phyloP scores from a whole-genome alignment of 495 filamentous ascomycete species.

The Penicillium herquei region DNA sequence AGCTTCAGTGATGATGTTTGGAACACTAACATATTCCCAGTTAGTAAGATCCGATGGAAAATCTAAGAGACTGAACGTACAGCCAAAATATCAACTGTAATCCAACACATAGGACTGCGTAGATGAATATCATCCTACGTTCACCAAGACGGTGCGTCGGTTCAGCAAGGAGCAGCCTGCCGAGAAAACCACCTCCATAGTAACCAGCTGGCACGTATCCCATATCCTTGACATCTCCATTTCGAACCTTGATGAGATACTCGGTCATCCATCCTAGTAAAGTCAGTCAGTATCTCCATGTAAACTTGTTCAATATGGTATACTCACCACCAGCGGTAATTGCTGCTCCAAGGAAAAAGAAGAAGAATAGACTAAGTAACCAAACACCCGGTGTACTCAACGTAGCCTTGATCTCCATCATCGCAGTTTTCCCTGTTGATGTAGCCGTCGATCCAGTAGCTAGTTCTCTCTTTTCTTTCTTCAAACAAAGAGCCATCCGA shows the following conservation, averaged over 20 bases:
- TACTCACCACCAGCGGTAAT: slow-evolving; percentile 29
- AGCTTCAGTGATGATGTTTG: slow-evolving; percentile 34
- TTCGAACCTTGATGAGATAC: slow-evolving; percentile 29
- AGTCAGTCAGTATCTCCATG: not conserved
- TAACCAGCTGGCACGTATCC: slow-evolving; percentile 31
- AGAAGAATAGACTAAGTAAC: slow-evolving; percentile 33
- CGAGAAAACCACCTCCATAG: slow-evolving; percentile 28
- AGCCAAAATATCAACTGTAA: slow-evolving; percentile 35
- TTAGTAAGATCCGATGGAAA: not conserved
- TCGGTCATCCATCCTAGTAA: slow-evolving; percentile 29
- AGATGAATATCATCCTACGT: slow-evolving; percentile 31
- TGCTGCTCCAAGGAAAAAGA: slow-evolving; percentile 30
- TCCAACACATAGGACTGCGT: slow-evolving; percentile 28
- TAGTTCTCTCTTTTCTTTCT: not conserved
- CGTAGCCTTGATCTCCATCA: slow-evolving; percentile 24
- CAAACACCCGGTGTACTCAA: slow-evolving; percentile 25
- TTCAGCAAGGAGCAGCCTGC: slow-evolving; percentile 26
- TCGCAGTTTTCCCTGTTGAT: slow-evolving; percentile 6
- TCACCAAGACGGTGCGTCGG: slow-evolving; percentile 30
- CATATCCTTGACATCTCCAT: slow-evolving; percentile 32
- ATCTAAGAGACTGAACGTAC: slow-evolving; percentile 10
- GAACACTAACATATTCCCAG: slow-evolving; percentile 16
- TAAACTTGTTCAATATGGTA: not conserved
- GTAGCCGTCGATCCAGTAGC: not conserved
- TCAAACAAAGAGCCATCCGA: slow-evolving; percentile 9